Evolutionary conservation across 305 asterid species (phyloP).

Genomic region (Petunia hybrid): DNA sequence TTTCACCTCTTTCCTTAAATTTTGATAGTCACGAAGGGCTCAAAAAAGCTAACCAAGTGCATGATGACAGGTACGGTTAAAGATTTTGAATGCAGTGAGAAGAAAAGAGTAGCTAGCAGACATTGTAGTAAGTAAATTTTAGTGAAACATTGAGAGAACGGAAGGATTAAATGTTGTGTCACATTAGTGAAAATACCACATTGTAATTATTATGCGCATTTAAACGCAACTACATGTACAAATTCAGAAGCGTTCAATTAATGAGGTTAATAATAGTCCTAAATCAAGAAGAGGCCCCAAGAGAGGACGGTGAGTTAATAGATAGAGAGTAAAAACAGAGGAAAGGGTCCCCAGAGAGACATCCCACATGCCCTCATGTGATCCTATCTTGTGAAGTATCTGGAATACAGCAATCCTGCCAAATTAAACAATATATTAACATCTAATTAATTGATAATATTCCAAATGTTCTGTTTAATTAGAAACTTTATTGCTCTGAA

Average conservation of each 20-base stretch:
- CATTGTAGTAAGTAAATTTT: not conserved
- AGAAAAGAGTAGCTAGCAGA: not conserved
- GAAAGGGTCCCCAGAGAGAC: conserved; percentile 18
- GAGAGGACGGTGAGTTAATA: conserved; percentile 11
- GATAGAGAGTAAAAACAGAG: not conserved
- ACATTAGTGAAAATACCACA: not conserved
- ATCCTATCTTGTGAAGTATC: conserved; percentile 12
- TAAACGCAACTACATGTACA: not conserved
- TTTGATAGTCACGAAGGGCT: not conserved
- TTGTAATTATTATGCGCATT: not conserved
- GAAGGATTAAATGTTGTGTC: not conserved
- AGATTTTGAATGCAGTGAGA: not conserved
- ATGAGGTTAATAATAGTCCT: conserved; percentile 9
- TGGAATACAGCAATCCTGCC: not conserved
- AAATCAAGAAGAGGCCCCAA: conserved; percentile 18
- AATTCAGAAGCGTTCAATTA: not conserved
- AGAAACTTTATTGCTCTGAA: not conserved
- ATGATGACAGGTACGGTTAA: not conserved
- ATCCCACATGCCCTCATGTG: conserved; percentile 26
- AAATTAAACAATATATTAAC: not conserved
- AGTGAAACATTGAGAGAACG: not conserved
- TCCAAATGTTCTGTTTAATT: not conserved
- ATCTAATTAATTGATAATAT: not conserved
- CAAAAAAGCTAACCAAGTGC: not conserved
- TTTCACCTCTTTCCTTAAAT: not conserved